These are phyloP conservation scores for Suillus fuscotomentosus DNA, from an alignment of 768 basidiomycete genomes.

Conservation along the genomic window DNA sequence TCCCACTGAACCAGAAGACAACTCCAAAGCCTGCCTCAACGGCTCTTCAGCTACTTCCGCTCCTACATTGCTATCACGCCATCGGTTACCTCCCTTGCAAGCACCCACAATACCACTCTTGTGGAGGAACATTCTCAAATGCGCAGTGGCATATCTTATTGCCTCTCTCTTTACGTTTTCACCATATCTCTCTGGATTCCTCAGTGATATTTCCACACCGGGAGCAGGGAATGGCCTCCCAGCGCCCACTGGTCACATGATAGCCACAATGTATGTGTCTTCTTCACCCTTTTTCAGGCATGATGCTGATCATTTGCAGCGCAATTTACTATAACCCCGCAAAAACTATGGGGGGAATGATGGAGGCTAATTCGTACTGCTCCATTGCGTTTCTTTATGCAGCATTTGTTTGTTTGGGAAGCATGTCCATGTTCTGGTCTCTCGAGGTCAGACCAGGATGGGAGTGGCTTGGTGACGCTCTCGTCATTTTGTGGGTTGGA, in stretches of 20 bases:
- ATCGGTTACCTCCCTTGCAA: constrained; percentile 13
- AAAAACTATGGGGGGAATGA: constrained; percentile 89
- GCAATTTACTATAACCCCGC: constrained; percentile 92
- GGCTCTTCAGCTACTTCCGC: constrained; percentile 8
- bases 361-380: constrained; percentile 87
- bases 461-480: constrained; percentile 70
- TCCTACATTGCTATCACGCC: constrained; percentile 11
- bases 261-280: constrained; percentile 82
- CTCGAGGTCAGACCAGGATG: constrained; percentile 68
- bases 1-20: constrained; percentile 6
- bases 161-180: constrained; percentile 93
- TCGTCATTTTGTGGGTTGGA: constrained; percentile 83
- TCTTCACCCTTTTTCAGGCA: neutral
- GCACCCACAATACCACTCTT: constrained; percentile 45
- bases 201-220: constrained; percentile 59
- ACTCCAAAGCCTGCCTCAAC: constrained; percentile 14
- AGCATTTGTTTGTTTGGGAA: constrained; percentile 67
- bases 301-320: constrained; percentile 32
- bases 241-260: constrained; percentile 84
- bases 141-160: constrained; percentile 86
- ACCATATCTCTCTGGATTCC: constrained; percentile 64
- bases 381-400: constrained; percentile 68
- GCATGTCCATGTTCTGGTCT: constrained; percentile 80
- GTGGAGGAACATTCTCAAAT: constrained; percentile 82
- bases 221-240: constrained; percentile 49